Conservation (phyloP, 306 rosid species). For the Cicer chorassanicum region DNA sequence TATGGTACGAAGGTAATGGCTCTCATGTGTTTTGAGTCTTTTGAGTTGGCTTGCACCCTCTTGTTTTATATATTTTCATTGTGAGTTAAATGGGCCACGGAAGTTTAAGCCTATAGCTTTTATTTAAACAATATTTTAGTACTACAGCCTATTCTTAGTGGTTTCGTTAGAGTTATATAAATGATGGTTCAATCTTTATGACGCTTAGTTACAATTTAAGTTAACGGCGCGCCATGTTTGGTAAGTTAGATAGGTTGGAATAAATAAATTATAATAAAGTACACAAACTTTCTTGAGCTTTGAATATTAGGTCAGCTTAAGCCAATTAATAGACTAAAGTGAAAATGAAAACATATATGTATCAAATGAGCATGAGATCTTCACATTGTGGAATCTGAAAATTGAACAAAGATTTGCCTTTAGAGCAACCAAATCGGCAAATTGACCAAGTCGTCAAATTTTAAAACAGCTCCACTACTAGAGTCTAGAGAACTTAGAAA, state of each 20-base stretch:
- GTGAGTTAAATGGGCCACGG: constrained; percentile 6
- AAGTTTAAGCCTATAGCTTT: constrained; percentile 22
- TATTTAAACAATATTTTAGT: not conserved
- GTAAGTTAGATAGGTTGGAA: not conserved
- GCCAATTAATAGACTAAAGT: not conserved
- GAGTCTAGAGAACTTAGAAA: not conserved
- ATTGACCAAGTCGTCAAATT: constrained; percentile 28
- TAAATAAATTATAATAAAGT: not conserved
- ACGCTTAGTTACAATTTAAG: not conserved
- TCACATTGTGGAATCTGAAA: not conserved
- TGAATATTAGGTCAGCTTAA: constrained; percentile 7
- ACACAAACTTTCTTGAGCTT: constrained; percentile 1
- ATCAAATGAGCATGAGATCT: constrained; percentile 17
- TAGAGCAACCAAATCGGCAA: constrained; percentile 11
- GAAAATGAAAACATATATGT: not conserved
- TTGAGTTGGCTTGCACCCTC: constrained; percentile 32
- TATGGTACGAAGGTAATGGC: not conserved
- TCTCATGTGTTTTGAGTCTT: constrained; percentile 9
- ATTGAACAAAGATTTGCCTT: constrained; percentile 25
- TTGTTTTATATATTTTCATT: not conserved
- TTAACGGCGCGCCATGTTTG: not conserved
- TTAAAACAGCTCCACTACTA: constrained; percentile 22
- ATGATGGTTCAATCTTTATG: not conserved
- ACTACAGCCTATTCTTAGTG: not conserved
- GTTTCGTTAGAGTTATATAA: constrained; percentile 1